These are phyloP conservation scores for Phytophthora sp. DNA, from an alignment of 352 stramenopile species.

Conservation along the genomic window DNA sequence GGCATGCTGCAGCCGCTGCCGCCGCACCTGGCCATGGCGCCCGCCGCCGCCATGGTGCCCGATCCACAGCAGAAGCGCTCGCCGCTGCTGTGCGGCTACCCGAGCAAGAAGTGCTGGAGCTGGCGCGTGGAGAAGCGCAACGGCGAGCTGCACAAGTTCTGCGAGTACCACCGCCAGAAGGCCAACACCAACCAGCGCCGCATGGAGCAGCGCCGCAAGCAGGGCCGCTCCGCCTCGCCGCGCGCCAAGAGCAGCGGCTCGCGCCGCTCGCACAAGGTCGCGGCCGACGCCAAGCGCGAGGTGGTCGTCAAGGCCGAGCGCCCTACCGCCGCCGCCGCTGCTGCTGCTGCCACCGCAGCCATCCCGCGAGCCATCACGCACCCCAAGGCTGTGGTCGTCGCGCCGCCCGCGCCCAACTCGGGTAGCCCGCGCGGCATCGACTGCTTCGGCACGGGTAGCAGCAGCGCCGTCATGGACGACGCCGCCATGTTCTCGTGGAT, in stretches of 20 bases:
- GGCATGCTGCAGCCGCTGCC: constrained; percentile 30
- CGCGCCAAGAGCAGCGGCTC: constrained; percentile 26
- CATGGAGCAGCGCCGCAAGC: constrained; percentile 84
- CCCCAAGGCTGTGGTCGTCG: constrained; percentile 26
- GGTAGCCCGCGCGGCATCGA: constrained; percentile 65
- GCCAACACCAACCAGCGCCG: constrained; percentile 85
- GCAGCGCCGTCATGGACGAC: constrained; percentile 27
- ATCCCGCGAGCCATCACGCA: constrained; percentile 24
- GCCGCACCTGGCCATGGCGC: constrained; percentile 21
- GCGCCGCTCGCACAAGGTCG: constrained; percentile 30
- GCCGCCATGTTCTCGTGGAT: constrained; percentile 67
- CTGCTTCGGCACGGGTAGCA: constrained; percentile 38
- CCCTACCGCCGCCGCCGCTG: not conserved
- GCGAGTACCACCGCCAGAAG: constrained; percentile 86
- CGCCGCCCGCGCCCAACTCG: constrained; percentile 19
- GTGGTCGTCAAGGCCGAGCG: constrained; percentile 36
- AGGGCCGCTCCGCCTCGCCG: constrained; percentile 39
- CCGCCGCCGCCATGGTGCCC: not conserved
- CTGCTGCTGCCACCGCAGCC: too few species aligned
- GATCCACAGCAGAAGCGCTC: constrained; percentile 49
- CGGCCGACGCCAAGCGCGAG: constrained; percentile 23
- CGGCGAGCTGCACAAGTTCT: constrained; percentile 86
- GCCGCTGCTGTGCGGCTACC: constrained; percentile 69
- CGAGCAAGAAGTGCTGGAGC: constrained; percentile 88
- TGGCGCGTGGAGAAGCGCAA: constrained; percentile 83